Base-by-base conservation (phyloP, 2,329 filamentous ascomycete species). In the Penicillium sp. region DNA sequence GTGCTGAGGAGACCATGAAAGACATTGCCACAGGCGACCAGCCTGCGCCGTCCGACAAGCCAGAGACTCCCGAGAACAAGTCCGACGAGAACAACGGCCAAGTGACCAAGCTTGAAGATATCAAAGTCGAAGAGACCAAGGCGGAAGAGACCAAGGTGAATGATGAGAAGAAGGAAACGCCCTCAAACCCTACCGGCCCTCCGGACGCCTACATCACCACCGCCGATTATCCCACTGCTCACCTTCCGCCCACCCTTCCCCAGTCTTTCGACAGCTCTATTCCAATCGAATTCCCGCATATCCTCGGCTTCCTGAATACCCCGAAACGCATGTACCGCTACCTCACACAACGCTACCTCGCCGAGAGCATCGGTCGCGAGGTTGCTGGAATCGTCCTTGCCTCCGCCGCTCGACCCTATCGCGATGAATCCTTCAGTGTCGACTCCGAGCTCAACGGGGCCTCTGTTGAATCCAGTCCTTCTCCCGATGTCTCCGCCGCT, bases 221-320 rank as follows among this genome's bases (percentile, higher is more conserved):
- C 2, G 75, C 81, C 53, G 85, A 89, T 71, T 99, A 97, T 73
- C 64, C 83, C 7, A 77, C 83, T 30, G 84, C 88, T 33, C 66
- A 75, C 20, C 79, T 91, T 44, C 86, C 92, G 0, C 68, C 79
- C 24, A 78, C 81, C 37, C 82, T 88, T 36, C 93, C 93, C 3
- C 67, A 78, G 56, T 83, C 87, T 52, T 84, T 99, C 65, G 83
- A 86, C 30, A 91, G 91, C 36, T 86, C 88, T 5, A 78, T 82
- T 20, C 80, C 88, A 12, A 81, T 99, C 53, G 79, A 84, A 34
- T 89, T 96, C 71, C 93, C 93, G 1, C 93, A 97, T 70, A 83
- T 97, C 52, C 87, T 99, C 24, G 94, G 94, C 54, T 96, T 99
- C 78, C 78, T 89, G 56, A 93, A 94, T 75, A 97, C 93, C 2